Evolutionary conservation across 208 protist species (phyloP), one percentile per base, ranked within the genome.

Genomic region (Crithidia sp.): DNA sequence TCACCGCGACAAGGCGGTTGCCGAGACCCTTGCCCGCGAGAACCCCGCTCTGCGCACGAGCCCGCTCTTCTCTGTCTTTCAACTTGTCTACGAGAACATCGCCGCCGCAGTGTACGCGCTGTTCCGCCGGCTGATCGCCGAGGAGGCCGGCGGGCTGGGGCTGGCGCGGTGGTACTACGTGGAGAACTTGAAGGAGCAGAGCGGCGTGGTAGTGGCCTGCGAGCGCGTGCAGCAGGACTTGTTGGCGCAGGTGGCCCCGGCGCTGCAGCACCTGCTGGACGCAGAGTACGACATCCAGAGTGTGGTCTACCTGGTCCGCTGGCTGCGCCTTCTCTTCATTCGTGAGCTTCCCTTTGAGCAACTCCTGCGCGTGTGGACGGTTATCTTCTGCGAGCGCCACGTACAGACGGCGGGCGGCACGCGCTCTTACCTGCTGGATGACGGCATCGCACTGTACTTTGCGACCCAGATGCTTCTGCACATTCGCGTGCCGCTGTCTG

Each of bases 311-410:
- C 73, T 95, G 3, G 82, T 98, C 14, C 83, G 93, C 36, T 98
- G 95, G 93, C 71, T 97, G 49, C 84, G 95, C 45, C 84, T 98
- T 28, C 67, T 97, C 36, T 96, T 97, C 58, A 69, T 97, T 39
- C 89, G 93, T 5, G 92, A 97, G 67, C 91, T 98, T 64, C 81
- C 89, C 4, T 70, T 97, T 39, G 40, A 61, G 3, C 86, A 93
- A 58, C 57, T 82, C 45, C 50, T 89, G 2, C 62, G 81, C 7
- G 64, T 98, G 47, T 98, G 95, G 94, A 86, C 91, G 47, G 71
- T 88, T 0, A 63, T 97, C 19, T 90, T 98, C 49, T 88, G 83
- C 10, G 92, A 96, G 67, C 67, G 71, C 40, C 78, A 76, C 63
- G 55, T 84, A n/a, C n/a, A 63, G 8, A 56, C 56, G 2, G 40